Evolutionary conservation across 2,329 filamentous ascomycete genomes (phyloP).

Genomic region (Fusarium albosuccineum): DNA sequence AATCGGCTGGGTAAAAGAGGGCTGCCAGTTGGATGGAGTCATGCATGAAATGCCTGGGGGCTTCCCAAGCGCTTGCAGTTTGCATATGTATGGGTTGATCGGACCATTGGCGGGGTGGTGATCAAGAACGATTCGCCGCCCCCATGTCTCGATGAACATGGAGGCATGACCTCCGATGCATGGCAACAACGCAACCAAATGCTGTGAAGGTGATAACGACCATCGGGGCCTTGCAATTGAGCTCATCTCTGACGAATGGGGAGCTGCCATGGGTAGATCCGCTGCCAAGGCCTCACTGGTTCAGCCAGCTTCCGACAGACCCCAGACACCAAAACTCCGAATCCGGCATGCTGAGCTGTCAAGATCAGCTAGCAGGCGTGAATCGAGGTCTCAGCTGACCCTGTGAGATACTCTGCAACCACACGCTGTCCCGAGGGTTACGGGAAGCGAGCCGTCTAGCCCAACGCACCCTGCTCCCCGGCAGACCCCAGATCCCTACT

Average conservation of each 20-base stretch:
- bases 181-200: slow-evolving; percentile 30
- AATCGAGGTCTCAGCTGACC: slow-evolving; percentile 32
- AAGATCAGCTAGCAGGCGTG: slow-evolving; percentile 28
- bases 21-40: slow-evolving; percentile 15
- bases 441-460: slow-evolving; percentile 21
- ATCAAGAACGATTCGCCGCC: slow-evolving; percentile 15
- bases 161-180: slow-evolving; percentile 41
- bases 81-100: slow-evolving; percentile 31
- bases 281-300: slow-evolving; percentile 20
- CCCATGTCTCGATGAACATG: slow-evolving; percentile 25
- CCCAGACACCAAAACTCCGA: slow-evolving; percentile 30
- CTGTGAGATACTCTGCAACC: slow-evolving; percentile 23
- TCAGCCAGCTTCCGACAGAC: slow-evolving; percentile 26
- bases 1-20: slow-evolving; percentile 28
- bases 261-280: slow-evolving; percentile 10
- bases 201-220: slow-evolving; percentile 14
- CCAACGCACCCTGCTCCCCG: slow-evolving; percentile 27
- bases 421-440: slow-evolving; percentile 32
- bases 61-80: slow-evolving; percentile 15
- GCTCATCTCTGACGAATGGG: slow-evolving; percentile 29
- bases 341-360: slow-evolving; percentile 46
- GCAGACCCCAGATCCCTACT: slow-evolving; percentile 25
- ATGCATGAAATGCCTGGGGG: slow-evolving; percentile 35
- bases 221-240: slow-evolving; percentile 23
- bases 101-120: slow-evolving; percentile 42